Conservation (phyloP, 495 filamentous ascomycete genomes). For the Lasiosphaeriaceae sp. region DNA sequence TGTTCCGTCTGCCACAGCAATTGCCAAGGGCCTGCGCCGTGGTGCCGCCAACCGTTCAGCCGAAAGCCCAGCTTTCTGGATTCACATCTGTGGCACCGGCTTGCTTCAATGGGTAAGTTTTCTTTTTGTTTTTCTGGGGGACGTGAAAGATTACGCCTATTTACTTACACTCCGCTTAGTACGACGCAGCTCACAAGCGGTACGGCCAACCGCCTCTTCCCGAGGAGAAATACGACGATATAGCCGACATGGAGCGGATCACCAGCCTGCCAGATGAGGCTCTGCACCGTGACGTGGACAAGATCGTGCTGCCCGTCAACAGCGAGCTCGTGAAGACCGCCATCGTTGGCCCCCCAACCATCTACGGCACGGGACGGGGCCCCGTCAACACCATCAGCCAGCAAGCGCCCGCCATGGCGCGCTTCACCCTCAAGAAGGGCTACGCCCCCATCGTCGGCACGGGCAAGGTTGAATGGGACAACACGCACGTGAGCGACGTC, state of each 20-base stretch:
- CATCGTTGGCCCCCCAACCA: slow-evolving; percentile 73
- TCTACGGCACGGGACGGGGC: slow-evolving; percentile 72
- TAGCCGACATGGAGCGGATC: slow-evolving; percentile 33
- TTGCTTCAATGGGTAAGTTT: slow-evolving; percentile 37
- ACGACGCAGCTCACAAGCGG: slow-evolving; percentile 35
- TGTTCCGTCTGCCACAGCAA: slow-evolving; percentile 37
- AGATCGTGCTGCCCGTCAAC: slow-evolving; percentile 37
- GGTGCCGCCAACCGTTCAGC: slow-evolving; percentile 40
- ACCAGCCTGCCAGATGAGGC: slow-evolving; percentile 35
- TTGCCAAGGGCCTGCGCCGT: slow-evolving; percentile 33
- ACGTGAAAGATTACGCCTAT: background rate
- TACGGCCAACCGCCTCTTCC: slow-evolving; percentile 39
- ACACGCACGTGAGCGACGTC: slow-evolving; percentile 72
- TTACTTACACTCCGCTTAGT: slow-evolving; percentile 7
- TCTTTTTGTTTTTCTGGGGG: background rate
- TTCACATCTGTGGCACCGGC: slow-evolving; percentile 46
- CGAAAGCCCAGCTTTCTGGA: slow-evolving; percentile 45
- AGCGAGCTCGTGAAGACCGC: slow-evolving; percentile 55
- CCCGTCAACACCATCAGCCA: slow-evolving; percentile 62
- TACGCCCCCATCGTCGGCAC: slow-evolving; percentile 60
- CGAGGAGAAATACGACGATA: slow-evolving; percentile 34
- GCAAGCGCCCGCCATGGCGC: slow-evolving; percentile 60
- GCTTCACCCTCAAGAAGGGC: slow-evolving; percentile 54
- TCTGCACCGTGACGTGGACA: slow-evolving; percentile 44
- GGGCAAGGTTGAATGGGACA: slow-evolving; percentile 67